Evolutionary conservation across 2,329 filamentous ascomycete species (phyloP).

Genomic region (Corinectria fuckeliana): DNA sequence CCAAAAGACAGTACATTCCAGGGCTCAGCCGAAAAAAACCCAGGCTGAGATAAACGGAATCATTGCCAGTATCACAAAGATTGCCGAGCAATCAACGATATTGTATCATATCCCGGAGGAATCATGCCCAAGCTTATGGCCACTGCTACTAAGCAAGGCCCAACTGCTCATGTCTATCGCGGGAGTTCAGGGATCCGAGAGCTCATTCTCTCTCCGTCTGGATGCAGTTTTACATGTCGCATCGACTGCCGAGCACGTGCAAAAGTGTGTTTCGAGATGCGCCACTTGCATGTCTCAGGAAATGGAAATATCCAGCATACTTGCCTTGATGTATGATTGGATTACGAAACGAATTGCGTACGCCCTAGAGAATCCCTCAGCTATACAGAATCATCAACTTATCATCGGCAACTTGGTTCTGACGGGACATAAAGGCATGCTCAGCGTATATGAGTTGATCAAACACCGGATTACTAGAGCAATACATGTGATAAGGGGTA

Average conservation of each 20-base stretch:
- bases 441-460: conserved; percentile 2
- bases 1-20: neutral
- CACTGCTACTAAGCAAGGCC: conserved; percentile 3
- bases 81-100: neutral
- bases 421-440: neutral
- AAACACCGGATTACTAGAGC: neutral
- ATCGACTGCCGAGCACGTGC: conserved; percentile 4
- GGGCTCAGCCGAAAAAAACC: neutral
- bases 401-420: conserved; percentile 3
- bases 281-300: conserved; percentile 2
- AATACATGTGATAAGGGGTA: neutral
- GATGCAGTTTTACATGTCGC: conserved; percentile 5
- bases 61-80: conserved; percentile 3
- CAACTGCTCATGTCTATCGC: conserved; percentile 3
- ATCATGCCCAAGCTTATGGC: conserved; percentile 6
- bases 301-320: conserved; percentile 1
- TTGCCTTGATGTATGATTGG: conserved; percentile 9
- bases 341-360: conserved; percentile 3
- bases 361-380: neutral
- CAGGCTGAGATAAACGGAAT: neutral
- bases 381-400: conserved; percentile 7
- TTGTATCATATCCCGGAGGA: neutral
- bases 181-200: conserved; percentile 2
- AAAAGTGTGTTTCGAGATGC: conserved; percentile 4
- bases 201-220: conserved; percentile 2